Percentiles rank a stretch among this genome's conserved stretches.
phyloP scores from a whole-genome alignment of 2,329 filamentous ascomycete genomes.

The Exophiala oligosperma region DNA sequence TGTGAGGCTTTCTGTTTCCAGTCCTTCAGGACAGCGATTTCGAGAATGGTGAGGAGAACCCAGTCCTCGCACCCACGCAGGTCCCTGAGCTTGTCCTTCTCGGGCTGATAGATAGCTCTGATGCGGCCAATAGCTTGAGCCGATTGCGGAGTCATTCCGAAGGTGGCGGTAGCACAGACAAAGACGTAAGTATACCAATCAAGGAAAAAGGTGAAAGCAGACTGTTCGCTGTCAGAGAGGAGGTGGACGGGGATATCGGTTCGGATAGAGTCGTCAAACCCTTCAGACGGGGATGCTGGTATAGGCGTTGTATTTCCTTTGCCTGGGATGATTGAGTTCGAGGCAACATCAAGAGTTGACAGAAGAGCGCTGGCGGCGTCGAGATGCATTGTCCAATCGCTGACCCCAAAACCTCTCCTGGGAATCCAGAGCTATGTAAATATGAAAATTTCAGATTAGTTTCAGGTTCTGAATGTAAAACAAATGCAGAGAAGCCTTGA shows the following conservation, averaged over 20 bases:
- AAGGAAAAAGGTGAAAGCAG: background rate
- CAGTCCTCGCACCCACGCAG: conserved; percentile 6
- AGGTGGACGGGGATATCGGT: background rate
- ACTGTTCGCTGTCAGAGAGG: background rate
- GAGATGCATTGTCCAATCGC: conserved; percentile 6
- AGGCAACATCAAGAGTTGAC: conserved; percentile 1
- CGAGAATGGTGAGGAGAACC: conserved; percentile 8
- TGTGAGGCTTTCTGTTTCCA: conserved; percentile 6
- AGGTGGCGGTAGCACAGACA: background rate
- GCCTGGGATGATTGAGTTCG: background rate
- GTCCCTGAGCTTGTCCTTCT: background rate
- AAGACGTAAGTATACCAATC: conserved; percentile 1
- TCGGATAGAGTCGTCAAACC: background rate
- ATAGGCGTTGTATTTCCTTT: no score
- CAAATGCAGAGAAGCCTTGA: no score
- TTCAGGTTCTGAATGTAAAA: no score
- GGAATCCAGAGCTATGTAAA: conserved; percentile 1
- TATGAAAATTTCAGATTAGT: no score
- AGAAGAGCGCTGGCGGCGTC: conserved; percentile 9
- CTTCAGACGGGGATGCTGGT: background rate
- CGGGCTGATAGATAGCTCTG: background rate
- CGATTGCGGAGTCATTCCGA: background rate
- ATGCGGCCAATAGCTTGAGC: background rate
- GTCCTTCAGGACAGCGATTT: conserved; percentile 7
- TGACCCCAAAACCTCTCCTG: background rate